Conservation (phyloP, 1,284 basidiomycete genomes). For the Athelia psychrophila region DNA sequence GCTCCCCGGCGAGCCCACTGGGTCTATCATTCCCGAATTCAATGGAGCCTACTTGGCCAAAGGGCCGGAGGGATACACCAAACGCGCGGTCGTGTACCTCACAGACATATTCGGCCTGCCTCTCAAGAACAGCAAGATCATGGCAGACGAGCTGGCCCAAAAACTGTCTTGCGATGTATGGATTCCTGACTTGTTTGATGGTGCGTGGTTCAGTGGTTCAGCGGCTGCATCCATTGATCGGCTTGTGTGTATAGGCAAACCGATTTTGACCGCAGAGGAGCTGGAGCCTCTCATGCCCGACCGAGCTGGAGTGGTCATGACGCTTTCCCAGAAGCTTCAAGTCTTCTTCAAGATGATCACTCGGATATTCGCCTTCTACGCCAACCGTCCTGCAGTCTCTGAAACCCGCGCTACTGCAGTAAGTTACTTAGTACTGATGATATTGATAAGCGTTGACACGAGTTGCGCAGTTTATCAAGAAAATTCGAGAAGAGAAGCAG, state of each 20-base stretch:
- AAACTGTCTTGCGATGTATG: conserved; percentile 57
- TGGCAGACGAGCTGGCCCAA: conserved; percentile 59
- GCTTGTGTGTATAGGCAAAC: conserved; percentile 30
- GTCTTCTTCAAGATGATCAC: conserved; percentile 27
- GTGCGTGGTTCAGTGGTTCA: conserved; percentile 21
- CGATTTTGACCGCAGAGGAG: conserved; percentile 32
- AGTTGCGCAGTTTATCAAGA: conserved; percentile 16
- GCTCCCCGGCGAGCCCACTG: conserved; percentile 41
- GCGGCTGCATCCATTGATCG: not conserved
- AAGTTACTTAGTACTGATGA: not conserved
- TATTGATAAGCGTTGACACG: not conserved
- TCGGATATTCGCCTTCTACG: conserved; percentile 29
- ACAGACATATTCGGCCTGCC: conserved; percentile 60
- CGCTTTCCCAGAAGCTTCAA: conserved; percentile 29
- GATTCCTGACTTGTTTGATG: conserved; percentile 53
- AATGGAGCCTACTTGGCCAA: conserved; percentile 43
- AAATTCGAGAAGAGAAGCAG: no score
- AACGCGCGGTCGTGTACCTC: conserved; percentile 49
- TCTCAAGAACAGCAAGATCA: conserved; percentile 57
- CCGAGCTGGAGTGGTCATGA: conserved; percentile 35
- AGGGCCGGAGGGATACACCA: conserved; percentile 16
- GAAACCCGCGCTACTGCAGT: conserved; percentile 19
- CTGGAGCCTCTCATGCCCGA: conserved; percentile 35
- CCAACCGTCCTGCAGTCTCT: conserved; percentile 33
- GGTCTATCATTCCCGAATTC: conserved; percentile 24